phyloP scores from a whole-genome alignment of 2,329 filamentous ascomycete genomes.

The Colletotrichum kahawae region DNA sequence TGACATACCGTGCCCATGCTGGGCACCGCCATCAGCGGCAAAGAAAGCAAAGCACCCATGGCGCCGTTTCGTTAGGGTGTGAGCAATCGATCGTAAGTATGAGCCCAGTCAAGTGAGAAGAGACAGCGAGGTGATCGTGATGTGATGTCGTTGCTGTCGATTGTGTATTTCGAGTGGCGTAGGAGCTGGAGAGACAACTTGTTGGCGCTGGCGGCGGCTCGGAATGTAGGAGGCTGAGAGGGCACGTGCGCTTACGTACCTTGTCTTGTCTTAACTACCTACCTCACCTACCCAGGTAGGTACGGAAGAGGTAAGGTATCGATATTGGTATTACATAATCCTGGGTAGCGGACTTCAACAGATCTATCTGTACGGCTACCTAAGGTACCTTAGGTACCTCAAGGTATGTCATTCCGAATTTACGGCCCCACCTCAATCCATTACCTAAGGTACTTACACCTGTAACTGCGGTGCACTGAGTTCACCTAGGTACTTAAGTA shows the following conservation, averaged over 20 bases:
- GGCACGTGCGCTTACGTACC: not conserved
- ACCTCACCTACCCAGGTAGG: not conserved
- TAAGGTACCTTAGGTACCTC: no score
- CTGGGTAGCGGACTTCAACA: no score
- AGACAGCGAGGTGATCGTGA: not conserved
- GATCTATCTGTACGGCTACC: no score
- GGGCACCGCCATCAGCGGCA: conserved; percentile 88
- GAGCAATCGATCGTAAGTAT: not conserved
- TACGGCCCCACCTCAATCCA: not conserved
- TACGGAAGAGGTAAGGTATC: no score
- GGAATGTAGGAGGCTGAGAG: not conserved
- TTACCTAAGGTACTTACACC: not conserved
- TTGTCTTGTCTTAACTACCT: not conserved
- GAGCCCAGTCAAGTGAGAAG: not conserved
- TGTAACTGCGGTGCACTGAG: not conserved
- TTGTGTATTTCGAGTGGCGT: not conserved
- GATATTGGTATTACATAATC: no score
- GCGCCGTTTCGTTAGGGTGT: not conserved
- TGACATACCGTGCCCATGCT: conserved; percentile 80
- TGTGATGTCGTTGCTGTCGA: not conserved
- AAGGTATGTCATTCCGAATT: not conserved
- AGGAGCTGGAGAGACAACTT: not conserved
- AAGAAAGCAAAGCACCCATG: conserved; percentile 91
- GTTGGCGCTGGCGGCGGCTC: not conserved
- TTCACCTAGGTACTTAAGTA: not conserved